Conservation (phyloP, 129 eudicot genomes). For the Chrysanthemum lavandulifolium region DNA sequence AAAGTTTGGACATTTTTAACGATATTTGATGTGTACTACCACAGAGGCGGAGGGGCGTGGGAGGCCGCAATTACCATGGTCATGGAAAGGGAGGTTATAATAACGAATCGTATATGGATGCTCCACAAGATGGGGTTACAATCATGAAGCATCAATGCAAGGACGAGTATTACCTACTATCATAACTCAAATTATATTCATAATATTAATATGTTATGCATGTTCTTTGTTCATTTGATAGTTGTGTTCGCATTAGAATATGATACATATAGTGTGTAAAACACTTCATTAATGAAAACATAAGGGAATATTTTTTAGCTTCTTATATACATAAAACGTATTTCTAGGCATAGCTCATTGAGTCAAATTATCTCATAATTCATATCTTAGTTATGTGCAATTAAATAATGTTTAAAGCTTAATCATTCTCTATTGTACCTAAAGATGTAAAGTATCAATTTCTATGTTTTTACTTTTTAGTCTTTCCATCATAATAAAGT, state of each 20-base stretch:
- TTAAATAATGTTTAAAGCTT: too few species aligned
- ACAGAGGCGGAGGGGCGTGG: not conserved
- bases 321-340: not conserved
- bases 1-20: conserved; percentile 11
- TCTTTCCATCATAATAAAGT: too few species aligned
- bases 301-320: not conserved
- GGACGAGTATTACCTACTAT: not conserved
- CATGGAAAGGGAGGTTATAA: not conserved
- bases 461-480: too few species aligned
- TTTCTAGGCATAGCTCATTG: not conserved
- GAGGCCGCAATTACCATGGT: not conserved
- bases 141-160: not conserved
- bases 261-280: not conserved
- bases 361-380: too few species aligned
- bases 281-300: not conserved
- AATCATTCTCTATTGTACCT: too few species aligned
- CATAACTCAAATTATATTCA: not conserved
- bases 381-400: too few species aligned
- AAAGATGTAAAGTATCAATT: too few species aligned
- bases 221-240: not conserved
- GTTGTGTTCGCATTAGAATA: not conserved
- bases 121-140: not conserved
- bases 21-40: not conserved
- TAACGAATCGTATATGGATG: not conserved
- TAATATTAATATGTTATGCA: too few species aligned